These are phyloP conservation scores for Colletotrichum karsti DNA, from an alignment of 2,329 filamentous ascomycete species.

Conservation along the genomic window DNA sequence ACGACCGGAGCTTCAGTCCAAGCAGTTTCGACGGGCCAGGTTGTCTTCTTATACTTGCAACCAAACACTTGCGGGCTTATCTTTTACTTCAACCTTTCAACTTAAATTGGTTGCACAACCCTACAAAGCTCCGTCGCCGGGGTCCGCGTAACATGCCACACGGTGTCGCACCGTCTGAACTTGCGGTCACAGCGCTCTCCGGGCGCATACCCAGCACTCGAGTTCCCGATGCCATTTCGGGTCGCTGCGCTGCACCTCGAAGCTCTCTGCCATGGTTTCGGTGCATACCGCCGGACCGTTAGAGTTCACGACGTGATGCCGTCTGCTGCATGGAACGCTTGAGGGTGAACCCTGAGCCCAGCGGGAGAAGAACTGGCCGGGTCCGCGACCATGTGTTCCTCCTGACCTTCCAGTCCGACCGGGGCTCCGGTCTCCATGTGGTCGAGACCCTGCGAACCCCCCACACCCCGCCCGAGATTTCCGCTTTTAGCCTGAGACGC, in stretches of 20 bases:
- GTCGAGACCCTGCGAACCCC: not conserved
- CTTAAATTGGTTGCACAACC: too few species aligned
- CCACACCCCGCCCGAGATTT: conserved; percentile 5
- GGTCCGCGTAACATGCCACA: not conserved
- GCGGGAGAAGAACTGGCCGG: too few species aligned
- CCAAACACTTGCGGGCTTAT: too few species aligned
- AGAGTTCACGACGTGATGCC: too few species aligned
- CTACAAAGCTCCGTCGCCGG: not conserved
- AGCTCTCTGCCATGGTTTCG: not conserved
- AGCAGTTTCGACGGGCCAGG: too few species aligned
- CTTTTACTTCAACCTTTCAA: too few species aligned
- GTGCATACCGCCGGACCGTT: too few species aligned
- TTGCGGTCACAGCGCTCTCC: not conserved
- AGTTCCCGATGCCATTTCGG: not conserved
- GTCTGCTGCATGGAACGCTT: too few species aligned
- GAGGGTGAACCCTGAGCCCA: too few species aligned
- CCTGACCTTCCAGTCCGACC: not conserved
- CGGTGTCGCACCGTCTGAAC: not conserved
- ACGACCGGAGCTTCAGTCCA: too few species aligned
- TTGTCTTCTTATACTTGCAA: too few species aligned
- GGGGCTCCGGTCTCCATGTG: conserved; percentile 6
- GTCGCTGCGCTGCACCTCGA: not conserved
- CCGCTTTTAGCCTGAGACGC: conserved; percentile 8
- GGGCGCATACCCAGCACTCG: too few species aligned
- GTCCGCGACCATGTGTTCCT: not conserved